Percentiles rank a stretch among this genome's conserved stretches.
Conservation (phyloP, 2,329 filamentous ascomycete species). For the Chrysoporthe cubensis region DNA sequence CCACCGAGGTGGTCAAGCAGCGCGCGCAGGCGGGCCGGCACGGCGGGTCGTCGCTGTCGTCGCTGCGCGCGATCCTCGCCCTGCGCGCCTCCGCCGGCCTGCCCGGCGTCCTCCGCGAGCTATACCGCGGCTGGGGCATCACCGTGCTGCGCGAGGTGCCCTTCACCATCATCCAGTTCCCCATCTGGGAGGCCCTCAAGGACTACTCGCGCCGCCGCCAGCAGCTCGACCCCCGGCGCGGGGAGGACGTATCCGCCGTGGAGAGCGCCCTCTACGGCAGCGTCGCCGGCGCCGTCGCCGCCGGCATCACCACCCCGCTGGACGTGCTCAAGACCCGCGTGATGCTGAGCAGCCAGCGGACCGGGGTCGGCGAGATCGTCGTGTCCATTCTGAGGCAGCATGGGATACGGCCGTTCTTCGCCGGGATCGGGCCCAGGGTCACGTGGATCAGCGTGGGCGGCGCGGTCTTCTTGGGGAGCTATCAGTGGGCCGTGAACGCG, state of each 20-base stretch:
- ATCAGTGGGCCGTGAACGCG: slow-evolving; percentile 84
- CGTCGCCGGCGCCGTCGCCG: slow-evolving; percentile 81
- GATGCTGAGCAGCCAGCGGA: slow-evolving; percentile 80
- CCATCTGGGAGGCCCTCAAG: slow-evolving; percentile 94
- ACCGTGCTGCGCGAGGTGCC: slow-evolving; percentile 96
- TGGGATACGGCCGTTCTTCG: slow-evolving; percentile 72
- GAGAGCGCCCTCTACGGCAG: slow-evolving; percentile 89
- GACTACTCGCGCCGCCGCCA: slow-evolving; percentile 54
- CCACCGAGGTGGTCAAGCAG: slow-evolving; percentile 97
- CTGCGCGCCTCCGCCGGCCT: slow-evolving; percentile 51
- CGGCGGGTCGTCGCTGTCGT: slow-evolving; percentile 68
- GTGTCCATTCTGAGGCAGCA: slow-evolving; percentile 65
- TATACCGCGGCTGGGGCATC: slow-evolving; percentile 91
- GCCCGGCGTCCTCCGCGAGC: slow-evolving; percentile 71
- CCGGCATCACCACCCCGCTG: slow-evolving; percentile 86
- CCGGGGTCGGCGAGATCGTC: slow-evolving; percentile 63
- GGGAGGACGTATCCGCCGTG: slow-evolving; percentile 62
- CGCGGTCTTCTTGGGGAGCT: slow-evolving; percentile 91
- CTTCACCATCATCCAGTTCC: slow-evolving; percentile 97
- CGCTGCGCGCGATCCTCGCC: slow-evolving; percentile 71
- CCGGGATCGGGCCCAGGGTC: slow-evolving; percentile 78
- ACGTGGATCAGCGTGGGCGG: slow-evolving; percentile 96
- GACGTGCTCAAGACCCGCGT: slow-evolving; percentile 97
- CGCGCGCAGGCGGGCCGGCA: slow-evolving; percentile 87
- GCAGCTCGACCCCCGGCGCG: slow-evolving; percentile 30